Evolutionary conservation across 306 rosid species (phyloP), one percentile per base, ranked within the genome.

Genomic region (Prosopis cineraria): DNA sequence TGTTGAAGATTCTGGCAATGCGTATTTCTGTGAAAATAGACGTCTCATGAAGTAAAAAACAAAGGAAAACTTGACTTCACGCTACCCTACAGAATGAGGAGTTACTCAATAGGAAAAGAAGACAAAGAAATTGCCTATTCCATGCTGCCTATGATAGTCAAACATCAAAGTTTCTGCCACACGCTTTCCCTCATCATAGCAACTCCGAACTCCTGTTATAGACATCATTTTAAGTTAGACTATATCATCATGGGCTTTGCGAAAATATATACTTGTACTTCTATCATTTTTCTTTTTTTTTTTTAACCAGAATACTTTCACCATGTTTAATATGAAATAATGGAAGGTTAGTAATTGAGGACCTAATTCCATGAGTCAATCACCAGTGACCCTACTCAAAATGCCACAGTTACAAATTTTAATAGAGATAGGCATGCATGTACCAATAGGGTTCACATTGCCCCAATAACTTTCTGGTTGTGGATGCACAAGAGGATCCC

Each of bases 131-230:
- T 78, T 79, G 88, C 92, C 92, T n/a, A 88, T 84, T 37, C 94
- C 94, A 52, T 90, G 94, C 76, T 90, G 94, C 77, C 94, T 85
- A 66, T 90, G 94, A 83, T 90, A 90, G 70, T 88, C 94, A 73
- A 88, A 90, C 94, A 90, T 88, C 86, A 90, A 78, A 47, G 94
- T 90, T 81, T 90, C 94, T 4, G 94, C 94, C 50, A 90, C 94
- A 40, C 94, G 89, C 84, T 90, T 90, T 20, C 94, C 94, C 82
- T 90, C 94, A 77, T 90, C 94, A 72, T 88, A 90, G 84, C 94
- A 90, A 80, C 94, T 90, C 79, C 94, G 89, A 43, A 90, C 94
- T 68, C 95, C 96, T 90, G 41, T 27, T 2, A 20, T 74, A 14
- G 10, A 84, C 25, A 80, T 19, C 66, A 4, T 25, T 55, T 77